A percentile compares a stretch with the other conserved stretches of the same genome.
Conservation (phyloP, 192 early-diverging fungal species). For the Podila epicladia region DNA sequence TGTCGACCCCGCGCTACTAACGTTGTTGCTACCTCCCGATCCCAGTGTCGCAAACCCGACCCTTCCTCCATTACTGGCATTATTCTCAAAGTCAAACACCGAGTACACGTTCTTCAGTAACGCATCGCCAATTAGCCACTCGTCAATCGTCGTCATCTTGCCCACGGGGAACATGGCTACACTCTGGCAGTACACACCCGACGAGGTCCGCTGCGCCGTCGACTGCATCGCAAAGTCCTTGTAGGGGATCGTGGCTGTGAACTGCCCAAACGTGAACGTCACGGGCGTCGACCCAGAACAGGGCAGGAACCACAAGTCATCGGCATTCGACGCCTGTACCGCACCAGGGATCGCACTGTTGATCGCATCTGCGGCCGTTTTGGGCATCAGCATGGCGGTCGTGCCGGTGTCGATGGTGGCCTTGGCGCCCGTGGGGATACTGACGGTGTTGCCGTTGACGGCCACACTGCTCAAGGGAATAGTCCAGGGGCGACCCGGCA, state of each 20-base stretch:
- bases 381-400: slow-evolving; percentile 59
- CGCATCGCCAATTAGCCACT: slow-evolving; percentile 59
- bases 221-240: slow-evolving; percentile 45
- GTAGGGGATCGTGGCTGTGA: slow-evolving; percentile 22
- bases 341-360: slow-evolving; percentile 56
- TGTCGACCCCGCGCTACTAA: not conserved
- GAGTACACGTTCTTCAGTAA: slow-evolving; percentile 61
- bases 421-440: not conserved
- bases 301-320: slow-evolving; percentile 52
- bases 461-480: slow-evolving; percentile 25
- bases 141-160: not conserved
- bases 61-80: slow-evolving; percentile 28
- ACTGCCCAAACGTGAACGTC: slow-evolving; percentile 32
- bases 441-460: slow-evolving; percentile 16
- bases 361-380: slow-evolving; percentile 37
- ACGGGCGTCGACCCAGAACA: slow-evolving; percentile 30
- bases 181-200: slow-evolving; percentile 34
- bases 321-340: not conserved
- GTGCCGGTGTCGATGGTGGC: slow-evolving; percentile 70
- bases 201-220: not conserved
- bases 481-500: slow-evolving; percentile 23
- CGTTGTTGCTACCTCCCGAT: not conserved
- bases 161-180: slow-evolving; percentile 32
- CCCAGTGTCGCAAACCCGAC: slow-evolving; percentile 53
- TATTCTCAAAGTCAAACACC: slow-evolving; percentile 59